These are phyloP conservation scores for Tubosaeta brunneosetosa DNA, from an alignment of 768 basidiomycete genomes.

Conservation along the genomic window DNA sequence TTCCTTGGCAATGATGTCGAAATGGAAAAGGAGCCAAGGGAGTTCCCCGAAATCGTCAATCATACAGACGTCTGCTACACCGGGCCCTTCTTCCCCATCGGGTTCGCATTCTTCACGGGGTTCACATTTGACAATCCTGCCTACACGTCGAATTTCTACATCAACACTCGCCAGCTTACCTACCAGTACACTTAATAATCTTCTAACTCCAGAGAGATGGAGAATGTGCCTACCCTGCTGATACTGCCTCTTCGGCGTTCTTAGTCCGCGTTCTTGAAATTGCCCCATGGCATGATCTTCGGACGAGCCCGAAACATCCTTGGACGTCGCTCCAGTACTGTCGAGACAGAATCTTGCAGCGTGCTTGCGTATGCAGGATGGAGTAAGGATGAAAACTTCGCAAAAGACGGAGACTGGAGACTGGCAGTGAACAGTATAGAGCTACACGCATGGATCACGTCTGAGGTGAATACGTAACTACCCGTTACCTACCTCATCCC, in stretches of 20 bases:
- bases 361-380: background rate
- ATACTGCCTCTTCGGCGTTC: constrained; percentile 3
- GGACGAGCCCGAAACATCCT: constrained; percentile 7
- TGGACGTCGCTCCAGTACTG: background rate
- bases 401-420: constrained; percentile 14
- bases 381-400: constrained; percentile 9
- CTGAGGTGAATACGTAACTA: background rate
- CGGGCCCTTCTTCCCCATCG: background rate
- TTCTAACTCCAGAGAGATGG: background rate
- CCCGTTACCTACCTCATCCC: constrained; percentile 6
- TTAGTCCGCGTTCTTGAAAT: constrained; percentile 7
- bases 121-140: constrained; percentile 6
- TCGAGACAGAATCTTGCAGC: constrained; percentile 15
- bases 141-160: constrained; percentile 16
- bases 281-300: background rate
- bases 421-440: constrained; percentile 15
- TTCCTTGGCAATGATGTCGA: constrained; percentile 5
- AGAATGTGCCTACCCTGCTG: background rate
- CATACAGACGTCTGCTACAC: constrained; percentile 5
- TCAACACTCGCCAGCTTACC: constrained; percentile 8
- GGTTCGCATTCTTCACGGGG: background rate
- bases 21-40: constrained; percentile 12
- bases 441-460: background rate
- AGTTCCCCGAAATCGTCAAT: constrained; percentile 8
- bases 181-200: background rate